Base-by-base conservation (phyloP, 225 moss, liverwort and hornwort genomes). In the Climacium dendroides region DNA sequence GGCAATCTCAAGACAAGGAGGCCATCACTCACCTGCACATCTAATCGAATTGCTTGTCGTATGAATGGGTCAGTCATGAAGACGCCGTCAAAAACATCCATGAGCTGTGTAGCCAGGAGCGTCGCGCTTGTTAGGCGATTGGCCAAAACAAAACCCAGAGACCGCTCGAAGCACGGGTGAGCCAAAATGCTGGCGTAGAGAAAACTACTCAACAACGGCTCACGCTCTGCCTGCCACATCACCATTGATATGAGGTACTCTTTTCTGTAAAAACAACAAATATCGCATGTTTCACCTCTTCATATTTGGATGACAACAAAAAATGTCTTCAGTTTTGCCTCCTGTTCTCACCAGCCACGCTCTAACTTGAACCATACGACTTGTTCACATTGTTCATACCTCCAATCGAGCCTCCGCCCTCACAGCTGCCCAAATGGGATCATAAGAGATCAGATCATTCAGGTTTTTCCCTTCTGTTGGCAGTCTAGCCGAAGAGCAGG, bases 381-480 rank as follows among this genome's bases (percentile, higher is more conserved):
- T 87, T 71, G 83, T 50, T 76, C 69, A 89, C 61, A 88, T 60
- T 78, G 74, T 60, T 73, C 85, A 60, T 93, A 96, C 96, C 96
- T 97, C 97, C 88, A 97, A 92, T 87, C 96, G 94, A 84, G 95
- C 97, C 93, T 97, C 97, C 29, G 97, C 97, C 92, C 97, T 94
- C 59, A 97, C 94, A 78, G 97, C 97, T 84, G 96, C 97, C 97
- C 97, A 97, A 76, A 97, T 95, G 87, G 97, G 97, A 87, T 97
- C 97, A 80, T 94, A 92, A 41, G 95, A 93, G 43, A 97, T 97
- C 69, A 97, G 90, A 80, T 95, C 95, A 80, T 89, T 92, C 53
- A 97, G 63, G 45, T 95, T 90, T 55, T 89, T 90, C 48, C 91
- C 91, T 88, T 93, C 94, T 78, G 88, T 90, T 80, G 90, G 87